A percentile compares a stretch with the other conserved stretches of the same genome.
Evolutionary conservation across 176 grass and related monocot species (phyloP).

Genomic region (Eragrostis curvula): DNA sequence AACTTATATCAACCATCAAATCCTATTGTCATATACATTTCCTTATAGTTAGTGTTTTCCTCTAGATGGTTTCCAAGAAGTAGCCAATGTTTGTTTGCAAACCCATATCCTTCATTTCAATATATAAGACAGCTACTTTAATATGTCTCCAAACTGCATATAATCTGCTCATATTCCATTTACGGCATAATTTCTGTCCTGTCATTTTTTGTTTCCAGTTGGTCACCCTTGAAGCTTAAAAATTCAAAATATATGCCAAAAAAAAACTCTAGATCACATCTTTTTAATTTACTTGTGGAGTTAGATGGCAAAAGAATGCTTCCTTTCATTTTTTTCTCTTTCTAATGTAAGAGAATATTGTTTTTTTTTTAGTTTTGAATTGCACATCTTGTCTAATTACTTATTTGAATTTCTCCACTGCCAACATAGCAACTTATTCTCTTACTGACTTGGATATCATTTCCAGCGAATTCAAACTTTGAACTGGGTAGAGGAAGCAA

Average conservation of each 20-base stretch:
- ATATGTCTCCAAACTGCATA: neutral
- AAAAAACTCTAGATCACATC: neutral
- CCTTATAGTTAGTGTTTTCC: neutral
- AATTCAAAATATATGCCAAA: neutral
- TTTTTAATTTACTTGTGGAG: neutral
- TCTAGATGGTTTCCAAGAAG: neutral
- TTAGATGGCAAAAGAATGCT: constrained; percentile 3
- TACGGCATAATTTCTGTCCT: neutral
- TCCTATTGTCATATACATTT: neutral
- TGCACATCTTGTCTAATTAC: constrained; percentile 11
- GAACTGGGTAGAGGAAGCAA: constrained; percentile 87
- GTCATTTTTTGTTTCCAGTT: neutral
- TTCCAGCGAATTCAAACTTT: constrained; percentile 95
- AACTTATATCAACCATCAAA: neutral
- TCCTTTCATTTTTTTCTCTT: constrained; percentile 16
- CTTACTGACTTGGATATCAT: constrained; percentile 29
- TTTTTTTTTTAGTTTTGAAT: constrained; percentile 22
- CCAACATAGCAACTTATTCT: neutral
- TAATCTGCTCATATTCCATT: neutral
- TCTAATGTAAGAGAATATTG: neutral
- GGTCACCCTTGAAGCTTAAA: neutral
- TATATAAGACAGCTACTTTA: neutral
- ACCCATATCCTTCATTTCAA: constrained; percentile 1
- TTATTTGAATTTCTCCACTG: neutral
- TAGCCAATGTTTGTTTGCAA: neutral